A percentile compares a stretch with the other conserved stretches of the same genome.
Evolutionary conservation across 2,329 filamentous ascomycete genomes (phyloP).

Genomic region (Diaporthe citriasiana): DNA sequence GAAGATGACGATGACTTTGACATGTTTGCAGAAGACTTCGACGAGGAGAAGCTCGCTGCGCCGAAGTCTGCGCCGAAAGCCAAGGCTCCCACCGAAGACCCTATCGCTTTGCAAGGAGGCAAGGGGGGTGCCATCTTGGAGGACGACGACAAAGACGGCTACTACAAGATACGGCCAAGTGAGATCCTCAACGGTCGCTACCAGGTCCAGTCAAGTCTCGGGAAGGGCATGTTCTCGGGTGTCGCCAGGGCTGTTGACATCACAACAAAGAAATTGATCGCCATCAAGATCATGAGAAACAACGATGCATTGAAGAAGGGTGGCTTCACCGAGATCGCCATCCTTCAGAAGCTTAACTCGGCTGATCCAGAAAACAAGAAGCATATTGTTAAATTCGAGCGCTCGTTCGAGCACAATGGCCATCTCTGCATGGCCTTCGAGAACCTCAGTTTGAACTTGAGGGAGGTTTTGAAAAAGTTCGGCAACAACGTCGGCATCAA

Average conservation of each 20-base stretch:
- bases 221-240: constrained; percentile 95
- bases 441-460: constrained; percentile 91
- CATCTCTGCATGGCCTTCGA: constrained; percentile 98
- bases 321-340: constrained; percentile 93
- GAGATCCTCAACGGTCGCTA: constrained; percentile 92
- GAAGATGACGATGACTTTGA: constrained; percentile 80
- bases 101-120: constrained; percentile 61
- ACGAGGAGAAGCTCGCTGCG: constrained; percentile 74
- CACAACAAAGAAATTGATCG: constrained; percentile 81
- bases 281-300: constrained; percentile 97
- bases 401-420: constrained; percentile 92
- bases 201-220: constrained; percentile 87
- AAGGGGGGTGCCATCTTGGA: constrained; percentile 84
- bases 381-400: constrained; percentile 89
- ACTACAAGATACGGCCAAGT: constrained; percentile 94
- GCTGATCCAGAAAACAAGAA: constrained; percentile 91
- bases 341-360: constrained; percentile 87
- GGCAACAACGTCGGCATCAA: constrained; percentile 95
- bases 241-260: constrained; percentile 91
- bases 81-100: constrained; percentile 57
- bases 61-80: constrained; percentile 58
- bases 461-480: constrained; percentile 95
- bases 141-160: constrained; percentile 94
- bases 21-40: constrained; percentile 90
- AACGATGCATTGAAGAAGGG: constrained; percentile 94